Evolutionary conservation across 108 stramenopile genomes (phyloP), one percentile per base, ranked within the genome.

Genomic region (Fistulifera solaris): DNA sequence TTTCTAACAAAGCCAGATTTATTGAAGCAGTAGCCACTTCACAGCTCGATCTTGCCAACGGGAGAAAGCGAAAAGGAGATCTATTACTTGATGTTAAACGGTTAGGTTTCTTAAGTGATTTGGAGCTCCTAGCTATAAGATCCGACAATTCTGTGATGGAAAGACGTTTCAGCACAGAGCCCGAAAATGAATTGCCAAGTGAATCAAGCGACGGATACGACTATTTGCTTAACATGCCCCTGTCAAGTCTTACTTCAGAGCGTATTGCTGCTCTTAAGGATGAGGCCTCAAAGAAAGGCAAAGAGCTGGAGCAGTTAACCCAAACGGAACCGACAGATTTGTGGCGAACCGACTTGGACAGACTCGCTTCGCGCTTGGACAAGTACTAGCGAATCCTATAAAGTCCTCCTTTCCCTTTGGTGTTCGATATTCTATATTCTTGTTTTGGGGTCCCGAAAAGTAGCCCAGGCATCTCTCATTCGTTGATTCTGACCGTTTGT

Each of bases 341-440:
- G 49, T 95, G 94, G 94, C 69, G 69, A 42, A 45, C 44, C 11
- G 94, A 95, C 62, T 60, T 95, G 49, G 81, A 91, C 38, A 80
- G 65, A 40, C 76, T 95, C 8, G 87, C 87, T 44, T 52, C 51
- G 42, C 65, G 79, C 59, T 49, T 73, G 18, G 31, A 35, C 8
- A 35, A 50, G 54, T 40, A 31, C n/a, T 21, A 28, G 53, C 39
- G 66, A 22, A 75, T 67, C 14, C 58, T 43, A 42, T 43, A 16
- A 27, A n/a, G n/a, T 62, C 46, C 11, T 68, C 47, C n/a, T 62
- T 52, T 25, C 67, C 48, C 45, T 67, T 25, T 1, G 68, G 48
- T 35, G 3, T 35, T 35, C 31, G 8, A 6, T 35, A 8, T 35
- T 8, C 31, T 35, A 35, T 6, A 35, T 3, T 8, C 31, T 35